Conservation (phyloP, 352 stramenopile genomes). For the Ochromonadaceae sp. region DNA sequence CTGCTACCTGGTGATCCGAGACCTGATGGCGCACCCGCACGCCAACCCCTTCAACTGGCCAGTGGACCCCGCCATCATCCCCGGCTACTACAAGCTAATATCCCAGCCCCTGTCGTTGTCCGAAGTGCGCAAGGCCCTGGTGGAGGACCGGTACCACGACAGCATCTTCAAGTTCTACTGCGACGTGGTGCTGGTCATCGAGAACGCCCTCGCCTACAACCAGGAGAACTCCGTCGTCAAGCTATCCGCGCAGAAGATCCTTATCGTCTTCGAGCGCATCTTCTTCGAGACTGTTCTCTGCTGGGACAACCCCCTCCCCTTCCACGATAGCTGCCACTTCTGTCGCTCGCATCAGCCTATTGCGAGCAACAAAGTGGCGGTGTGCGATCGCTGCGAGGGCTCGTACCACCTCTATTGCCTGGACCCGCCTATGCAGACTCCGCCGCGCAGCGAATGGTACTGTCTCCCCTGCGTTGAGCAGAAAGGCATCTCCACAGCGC, state of each 20-base stretch:
- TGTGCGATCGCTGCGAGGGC: constrained; percentile 9
- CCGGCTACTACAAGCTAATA: no score
- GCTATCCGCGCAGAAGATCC: background rate
- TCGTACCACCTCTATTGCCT: background rate
- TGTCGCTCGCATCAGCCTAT: background rate
- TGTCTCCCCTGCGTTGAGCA: constrained; percentile 1
- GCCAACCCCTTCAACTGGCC: no score
- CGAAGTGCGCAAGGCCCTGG: no score
- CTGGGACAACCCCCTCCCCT: background rate
- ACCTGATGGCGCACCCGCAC: no score
- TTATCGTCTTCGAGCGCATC: background rate
- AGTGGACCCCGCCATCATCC: no score
- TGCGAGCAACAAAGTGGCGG: background rate
- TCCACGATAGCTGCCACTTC: background rate
- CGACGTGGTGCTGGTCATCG: background rate
- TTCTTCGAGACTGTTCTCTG: background rate
- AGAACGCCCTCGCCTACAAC: background rate
- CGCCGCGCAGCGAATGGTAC: background rate
- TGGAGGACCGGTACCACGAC: background rate
- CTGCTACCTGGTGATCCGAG: no score
- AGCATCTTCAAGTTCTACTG: background rate
- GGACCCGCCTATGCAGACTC: background rate
- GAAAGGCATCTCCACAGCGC: background rate
- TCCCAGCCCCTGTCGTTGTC: no score
- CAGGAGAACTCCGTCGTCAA: background rate